phyloP scores from a whole-genome alignment of 139 green algal genomes.

The Chlorella sp. region DNA sequence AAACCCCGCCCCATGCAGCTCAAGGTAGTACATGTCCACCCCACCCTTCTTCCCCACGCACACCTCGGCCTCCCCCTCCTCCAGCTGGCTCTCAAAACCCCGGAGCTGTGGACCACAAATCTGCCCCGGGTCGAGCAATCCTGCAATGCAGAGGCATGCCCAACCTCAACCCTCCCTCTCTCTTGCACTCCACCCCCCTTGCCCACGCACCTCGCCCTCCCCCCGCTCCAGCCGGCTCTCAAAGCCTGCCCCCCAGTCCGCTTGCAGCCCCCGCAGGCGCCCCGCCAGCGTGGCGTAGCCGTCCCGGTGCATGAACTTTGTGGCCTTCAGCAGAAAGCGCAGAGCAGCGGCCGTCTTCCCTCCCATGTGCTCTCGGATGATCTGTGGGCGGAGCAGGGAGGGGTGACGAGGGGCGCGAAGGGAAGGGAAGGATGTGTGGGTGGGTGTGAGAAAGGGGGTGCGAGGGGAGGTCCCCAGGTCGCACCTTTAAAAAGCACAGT shows the following conservation, averaged over 20 bases:
- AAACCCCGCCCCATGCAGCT: too few species aligned
- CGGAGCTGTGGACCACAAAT: too few species aligned
- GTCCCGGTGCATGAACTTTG: conserved; percentile 36
- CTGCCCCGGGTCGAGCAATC: too few species aligned
- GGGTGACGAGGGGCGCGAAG: neutral
- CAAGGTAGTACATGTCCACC: too few species aligned
- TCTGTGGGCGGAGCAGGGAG: neutral
- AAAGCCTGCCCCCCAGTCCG: conserved; percentile 52
- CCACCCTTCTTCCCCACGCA: too few species aligned
- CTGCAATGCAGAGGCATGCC: too few species aligned
- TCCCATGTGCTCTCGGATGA: conserved; percentile 57
- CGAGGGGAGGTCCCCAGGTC: too few species aligned
- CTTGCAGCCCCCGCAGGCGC: conserved; percentile 44
- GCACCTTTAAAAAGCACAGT: too few species aligned
- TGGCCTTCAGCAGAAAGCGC: conserved; percentile 30
- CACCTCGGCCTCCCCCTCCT: too few species aligned
- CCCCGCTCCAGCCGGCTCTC: conserved; percentile 1
- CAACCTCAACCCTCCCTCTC: too few species aligned
- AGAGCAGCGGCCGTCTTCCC: conserved; percentile 32
- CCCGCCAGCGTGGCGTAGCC: conserved; percentile 20
- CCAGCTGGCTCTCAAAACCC: too few species aligned
- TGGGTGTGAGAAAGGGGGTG: too few species aligned
- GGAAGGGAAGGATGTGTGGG: neutral
- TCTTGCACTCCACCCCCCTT: neutral
- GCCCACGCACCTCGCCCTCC: neutral